Evolutionary conservation across 208 protist genomes (phyloP).

Genomic region (Leishmania braziliensis): DNA sequence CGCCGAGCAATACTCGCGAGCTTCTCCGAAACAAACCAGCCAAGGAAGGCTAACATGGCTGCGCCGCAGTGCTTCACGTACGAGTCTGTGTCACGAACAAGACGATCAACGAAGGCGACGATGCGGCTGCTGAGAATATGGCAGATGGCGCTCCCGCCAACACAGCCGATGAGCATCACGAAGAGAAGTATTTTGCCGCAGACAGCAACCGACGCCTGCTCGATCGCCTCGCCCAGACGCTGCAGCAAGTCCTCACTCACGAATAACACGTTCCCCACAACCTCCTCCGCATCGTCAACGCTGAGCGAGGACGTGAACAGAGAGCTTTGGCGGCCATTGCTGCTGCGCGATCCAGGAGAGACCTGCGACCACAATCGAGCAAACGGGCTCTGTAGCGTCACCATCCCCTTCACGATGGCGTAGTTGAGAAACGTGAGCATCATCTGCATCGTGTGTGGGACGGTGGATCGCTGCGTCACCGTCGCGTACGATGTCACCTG

Average conservation of each 20-base stretch:
- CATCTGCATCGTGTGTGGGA: slow-evolving; percentile 68
- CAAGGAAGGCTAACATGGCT: slow-evolving; percentile 45
- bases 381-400: slow-evolving; percentile 55
- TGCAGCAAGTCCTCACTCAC: slow-evolving; percentile 31
- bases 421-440: slow-evolving; percentile 83
- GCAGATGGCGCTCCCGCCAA: slow-evolving; percentile 50
- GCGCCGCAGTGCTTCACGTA: slow-evolving; percentile 76
- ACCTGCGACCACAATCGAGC: slow-evolving; percentile 37
- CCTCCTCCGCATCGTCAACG: slow-evolving; percentile 25
- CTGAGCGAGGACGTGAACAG: slow-evolving; percentile 27
- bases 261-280: slow-evolving; percentile 26
- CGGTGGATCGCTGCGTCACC: slow-evolving; percentile 41
- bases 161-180: slow-evolving; percentile 64
- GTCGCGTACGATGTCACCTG: slow-evolving; percentile 47
- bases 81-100: slow-evolving; percentile 68
- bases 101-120: slow-evolving; percentile 53
- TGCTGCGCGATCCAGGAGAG: slow-evolving; percentile 25
- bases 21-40: slow-evolving; percentile 65
- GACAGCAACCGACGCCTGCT: slow-evolving; percentile 54
- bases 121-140: slow-evolving; percentile 44
- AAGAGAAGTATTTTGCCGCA: slow-evolving; percentile 81
- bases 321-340: slow-evolving; percentile 13
- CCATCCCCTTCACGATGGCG: slow-evolving; percentile 58
- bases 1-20: slow-evolving; percentile 46
- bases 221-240: slow-evolving; percentile 40